These are phyloP conservation scores for Lachnellula suecica DNA, from an alignment of 2,329 filamentous ascomycete species.

Conservation along the genomic window DNA sequence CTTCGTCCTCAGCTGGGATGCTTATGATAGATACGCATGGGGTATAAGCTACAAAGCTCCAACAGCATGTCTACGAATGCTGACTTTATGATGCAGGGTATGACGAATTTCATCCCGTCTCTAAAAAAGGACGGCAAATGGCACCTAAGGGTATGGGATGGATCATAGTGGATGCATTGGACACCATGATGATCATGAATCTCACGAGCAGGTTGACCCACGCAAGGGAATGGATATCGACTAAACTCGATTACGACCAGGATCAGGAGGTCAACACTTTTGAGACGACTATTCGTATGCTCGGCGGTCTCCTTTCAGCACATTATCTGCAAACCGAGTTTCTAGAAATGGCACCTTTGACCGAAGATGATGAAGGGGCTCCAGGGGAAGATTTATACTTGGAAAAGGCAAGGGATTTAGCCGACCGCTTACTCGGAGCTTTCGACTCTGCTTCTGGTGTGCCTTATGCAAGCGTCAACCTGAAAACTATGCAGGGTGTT, in stretches of 20 bases:
- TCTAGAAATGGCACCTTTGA: conserved; percentile 73
- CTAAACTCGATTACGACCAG: conserved; percentile 80
- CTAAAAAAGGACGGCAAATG: conserved; percentile 81
- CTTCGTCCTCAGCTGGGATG: conserved; percentile 89
- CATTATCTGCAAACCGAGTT: conserved; percentile 90
- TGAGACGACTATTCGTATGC: conserved; percentile 96
- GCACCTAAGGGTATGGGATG: conserved; percentile 86
- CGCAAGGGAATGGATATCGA: conserved; percentile 85
- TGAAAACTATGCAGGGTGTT: conserved; percentile 74
- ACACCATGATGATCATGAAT: conserved; percentile 99
- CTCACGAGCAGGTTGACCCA: conserved; percentile 80
- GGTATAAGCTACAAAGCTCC: conserved; percentile 48
- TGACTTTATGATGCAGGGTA: conserved; percentile 52
- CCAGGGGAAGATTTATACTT: conserved; percentile 89
- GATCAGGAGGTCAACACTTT: conserved; percentile 97
- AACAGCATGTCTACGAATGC: conserved; percentile 5
- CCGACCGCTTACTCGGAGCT: conserved; percentile 80
- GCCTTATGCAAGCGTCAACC: conserved; percentile 86
- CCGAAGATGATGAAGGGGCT: conserved; percentile 68
- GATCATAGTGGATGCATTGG: conserved; percentile 95
- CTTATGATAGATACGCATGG: conserved; percentile 92
- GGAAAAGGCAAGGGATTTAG: conserved; percentile 92
- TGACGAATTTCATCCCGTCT: conserved; percentile 84
- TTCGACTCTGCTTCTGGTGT: conserved; percentile 87
- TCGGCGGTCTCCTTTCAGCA: conserved; percentile 87